A percentile compares a stretch with the other conserved stretches of the same genome.
Conservation (phyloP, 495 filamentous ascomycete genomes). For the Aspergillus diversus region DNA sequence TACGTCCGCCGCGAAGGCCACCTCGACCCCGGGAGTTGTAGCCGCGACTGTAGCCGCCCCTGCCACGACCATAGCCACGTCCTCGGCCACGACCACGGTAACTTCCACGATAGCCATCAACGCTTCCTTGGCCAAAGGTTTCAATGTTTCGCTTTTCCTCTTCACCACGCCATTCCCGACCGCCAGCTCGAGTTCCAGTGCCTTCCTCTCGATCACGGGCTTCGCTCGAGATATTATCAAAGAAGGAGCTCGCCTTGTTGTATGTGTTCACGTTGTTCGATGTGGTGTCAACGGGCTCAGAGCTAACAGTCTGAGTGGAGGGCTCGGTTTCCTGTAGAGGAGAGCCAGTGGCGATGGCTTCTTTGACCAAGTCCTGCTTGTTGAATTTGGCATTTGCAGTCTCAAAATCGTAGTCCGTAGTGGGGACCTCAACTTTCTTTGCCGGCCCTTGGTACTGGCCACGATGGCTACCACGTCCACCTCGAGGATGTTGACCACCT, state of each 20-base stretch:
- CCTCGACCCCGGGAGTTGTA: constrained; percentile 45
- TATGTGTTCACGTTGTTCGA: constrained; percentile 56
- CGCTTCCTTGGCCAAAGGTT: constrained; percentile 97
- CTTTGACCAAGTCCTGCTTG: constrained; percentile 92
- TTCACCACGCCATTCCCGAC: constrained; percentile 89
- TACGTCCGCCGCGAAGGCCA: constrained; percentile 41
- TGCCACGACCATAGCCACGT: constrained; percentile 59
- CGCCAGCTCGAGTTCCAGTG: constrained; percentile 65
- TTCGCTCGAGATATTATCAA: constrained; percentile 96
- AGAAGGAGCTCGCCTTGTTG: constrained; percentile 86
- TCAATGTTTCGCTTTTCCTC: constrained; percentile 96
- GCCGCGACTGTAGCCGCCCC: constrained; percentile 59
- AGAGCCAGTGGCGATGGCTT: constrained; percentile 78
- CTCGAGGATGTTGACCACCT: constrained; percentile 54
- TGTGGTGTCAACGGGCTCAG: constrained; percentile 41
- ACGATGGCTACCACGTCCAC: constrained; percentile 60
- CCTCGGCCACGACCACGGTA: constrained; percentile 71
- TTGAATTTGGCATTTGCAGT: constrained; percentile 96
- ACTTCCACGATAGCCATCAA: constrained; percentile 82
- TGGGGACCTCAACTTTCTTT: constrained; percentile 82
- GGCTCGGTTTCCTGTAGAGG: constrained; percentile 60
- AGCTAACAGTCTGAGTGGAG: constrained; percentile 34
- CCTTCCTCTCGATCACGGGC: constrained; percentile 85
- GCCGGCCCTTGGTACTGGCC: constrained; percentile 53
- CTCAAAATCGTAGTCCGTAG: constrained; percentile 91